A percentile compares a stretch with the other conserved stretches of the same genome.
phyloP scores from a whole-genome alignment of 2,329 filamentous ascomycete species.

The Pseudogymnoascus sp. region DNA sequence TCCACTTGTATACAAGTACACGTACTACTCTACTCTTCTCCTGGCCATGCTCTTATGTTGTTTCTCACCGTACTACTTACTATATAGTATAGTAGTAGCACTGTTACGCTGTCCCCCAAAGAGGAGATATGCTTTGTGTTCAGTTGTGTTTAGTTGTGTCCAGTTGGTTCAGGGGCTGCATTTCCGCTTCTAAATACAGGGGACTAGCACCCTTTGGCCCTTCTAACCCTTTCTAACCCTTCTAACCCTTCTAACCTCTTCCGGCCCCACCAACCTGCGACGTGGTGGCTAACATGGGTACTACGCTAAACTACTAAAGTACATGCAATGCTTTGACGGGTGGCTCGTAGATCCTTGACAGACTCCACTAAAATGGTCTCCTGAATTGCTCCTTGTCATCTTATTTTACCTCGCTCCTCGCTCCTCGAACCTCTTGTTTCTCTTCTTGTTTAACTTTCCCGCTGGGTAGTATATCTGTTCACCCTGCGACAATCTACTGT shows the following conservation, averaged over 20 bases:
- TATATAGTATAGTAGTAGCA: background rate
- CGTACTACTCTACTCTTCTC: background rate
- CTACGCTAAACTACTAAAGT: background rate
- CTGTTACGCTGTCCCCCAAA: background rate
- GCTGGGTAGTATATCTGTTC: background rate
- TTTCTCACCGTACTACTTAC: background rate
- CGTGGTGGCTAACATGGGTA: background rate
- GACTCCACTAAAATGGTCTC: constrained; percentile 6
- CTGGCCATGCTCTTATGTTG: background rate
- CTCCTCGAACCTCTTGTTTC: background rate
- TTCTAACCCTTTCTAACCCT: background rate
- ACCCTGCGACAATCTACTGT: background rate
- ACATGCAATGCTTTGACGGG: background rate
- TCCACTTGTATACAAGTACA: background rate
- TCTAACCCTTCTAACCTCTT: background rate
- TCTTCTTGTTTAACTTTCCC: background rate
- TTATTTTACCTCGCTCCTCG: background rate
- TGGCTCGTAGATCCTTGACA: background rate
- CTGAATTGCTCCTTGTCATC: constrained; percentile 8
- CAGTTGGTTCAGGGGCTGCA: background rate
- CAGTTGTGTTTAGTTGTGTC: background rate
- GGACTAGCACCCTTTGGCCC: background rate
- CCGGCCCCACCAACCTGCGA: background rate
- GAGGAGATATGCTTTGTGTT: background rate
- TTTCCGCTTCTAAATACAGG: background rate